Conservation (phyloP, 202 grass and related monocot species). For the Digitaria exilis region DNA sequence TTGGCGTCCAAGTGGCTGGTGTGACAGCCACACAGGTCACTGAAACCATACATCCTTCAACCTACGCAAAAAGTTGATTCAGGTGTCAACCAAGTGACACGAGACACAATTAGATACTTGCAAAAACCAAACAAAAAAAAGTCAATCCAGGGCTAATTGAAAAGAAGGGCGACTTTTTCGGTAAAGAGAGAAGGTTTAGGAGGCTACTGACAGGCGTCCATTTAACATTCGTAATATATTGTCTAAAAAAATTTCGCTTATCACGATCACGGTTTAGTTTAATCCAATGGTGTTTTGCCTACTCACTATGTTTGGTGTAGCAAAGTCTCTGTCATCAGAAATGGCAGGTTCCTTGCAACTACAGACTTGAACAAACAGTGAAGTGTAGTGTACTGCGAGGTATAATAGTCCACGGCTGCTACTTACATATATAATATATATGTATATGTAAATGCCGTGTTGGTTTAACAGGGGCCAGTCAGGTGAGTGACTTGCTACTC, state of each 20-base stretch:
- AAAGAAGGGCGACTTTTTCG: conserved; percentile 1
- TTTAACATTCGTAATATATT: not conserved
- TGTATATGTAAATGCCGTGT: not conserved
- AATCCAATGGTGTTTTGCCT: not conserved
- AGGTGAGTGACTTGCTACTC: not conserved
- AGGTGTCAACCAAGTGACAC: conserved; percentile 42
- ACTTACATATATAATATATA: not conserved
- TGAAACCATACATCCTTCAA: not conserved
- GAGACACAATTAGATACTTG: not conserved
- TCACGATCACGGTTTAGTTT: not conserved
- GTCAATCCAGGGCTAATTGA: conserved; percentile 21
- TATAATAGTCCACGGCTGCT: not conserved
- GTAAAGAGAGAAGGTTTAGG: not conserved
- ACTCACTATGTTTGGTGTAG: not conserved
- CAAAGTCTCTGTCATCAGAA: not conserved
- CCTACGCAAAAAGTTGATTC: conserved; percentile 2
- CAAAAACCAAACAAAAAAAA: not conserved
- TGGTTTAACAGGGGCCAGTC: not conserved
- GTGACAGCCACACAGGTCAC: conserved; percentile 8
- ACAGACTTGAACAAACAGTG: not conserved
- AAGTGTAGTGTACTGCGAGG: not conserved
- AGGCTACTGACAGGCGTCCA: not conserved
- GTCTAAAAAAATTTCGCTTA: not conserved
- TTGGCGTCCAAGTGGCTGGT: not conserved
- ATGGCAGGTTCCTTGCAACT: conserved; percentile 2